Percentiles rank a stretch among this genome's conserved stretches.
These are phyloP conservation scores for Eimeria sp. DNA, from an alignment of 169 alveolate genomes.

Conservation along the genomic window DNA sequence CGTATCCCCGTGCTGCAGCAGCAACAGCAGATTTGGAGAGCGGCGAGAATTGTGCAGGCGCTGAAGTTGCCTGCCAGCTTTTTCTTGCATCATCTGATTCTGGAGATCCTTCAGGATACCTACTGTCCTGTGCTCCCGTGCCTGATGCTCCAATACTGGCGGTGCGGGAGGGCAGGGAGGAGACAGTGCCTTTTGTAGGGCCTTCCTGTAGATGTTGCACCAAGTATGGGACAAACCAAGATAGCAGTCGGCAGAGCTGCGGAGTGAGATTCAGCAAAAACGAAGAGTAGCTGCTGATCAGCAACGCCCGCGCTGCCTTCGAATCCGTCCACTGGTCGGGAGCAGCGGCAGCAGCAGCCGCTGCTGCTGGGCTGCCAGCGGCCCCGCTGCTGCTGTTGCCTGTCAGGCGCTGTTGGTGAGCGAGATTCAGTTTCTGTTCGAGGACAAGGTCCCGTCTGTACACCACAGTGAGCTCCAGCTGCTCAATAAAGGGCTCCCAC, in stretches of 20 bases:
- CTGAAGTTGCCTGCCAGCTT: not conserved
- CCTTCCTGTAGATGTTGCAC: constrained; percentile 81
- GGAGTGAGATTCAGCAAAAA: constrained; percentile 91
- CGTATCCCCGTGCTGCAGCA: constrained; percentile 51
- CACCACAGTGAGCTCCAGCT: constrained; percentile 21
- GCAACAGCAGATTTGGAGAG: not conserved
- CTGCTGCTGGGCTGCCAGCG: constrained; percentile 21
- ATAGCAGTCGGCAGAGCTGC: constrained; percentile 89
- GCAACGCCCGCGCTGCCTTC: constrained; percentile 87
- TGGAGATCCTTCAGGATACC: not conserved
- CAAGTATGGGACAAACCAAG: constrained; percentile 91
- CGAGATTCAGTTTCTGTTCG: constrained; percentile 47
- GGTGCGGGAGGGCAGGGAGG: constrained; percentile 38
- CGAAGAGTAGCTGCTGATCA: constrained; percentile 88
- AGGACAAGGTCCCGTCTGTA: constrained; percentile 71
- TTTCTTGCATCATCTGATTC: not conserved
- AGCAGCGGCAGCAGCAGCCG: constrained; percentile 40
- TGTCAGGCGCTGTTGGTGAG: constrained; percentile 52
- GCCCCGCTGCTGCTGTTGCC: constrained; percentile 52
- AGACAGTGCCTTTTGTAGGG: constrained; percentile 13
- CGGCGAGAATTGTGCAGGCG: not conserved
- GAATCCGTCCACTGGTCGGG: constrained; percentile 86
- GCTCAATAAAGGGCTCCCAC: constrained; percentile 82
- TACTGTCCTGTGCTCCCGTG: not conserved
- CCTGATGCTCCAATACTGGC: not conserved